Percentiles rank a stretch among this genome's conserved stretches.
Conservation (phyloP, 2,329 filamentous ascomycete species). For the Leptographium procerum region DNA sequence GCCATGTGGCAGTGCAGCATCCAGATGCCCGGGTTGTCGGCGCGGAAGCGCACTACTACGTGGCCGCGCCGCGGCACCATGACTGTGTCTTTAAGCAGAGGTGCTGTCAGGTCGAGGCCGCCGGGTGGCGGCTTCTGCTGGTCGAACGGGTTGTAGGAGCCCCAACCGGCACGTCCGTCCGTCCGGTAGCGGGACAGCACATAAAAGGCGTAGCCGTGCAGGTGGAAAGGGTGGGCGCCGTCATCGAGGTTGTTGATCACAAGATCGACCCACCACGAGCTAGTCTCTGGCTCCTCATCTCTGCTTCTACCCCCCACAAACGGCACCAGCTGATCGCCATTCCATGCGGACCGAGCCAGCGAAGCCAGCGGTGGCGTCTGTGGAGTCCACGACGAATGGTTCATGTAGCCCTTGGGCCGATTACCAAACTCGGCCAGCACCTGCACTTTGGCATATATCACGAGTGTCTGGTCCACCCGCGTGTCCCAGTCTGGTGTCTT, state of each 20-base stretch:
- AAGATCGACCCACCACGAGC: slow-evolving; percentile 37
- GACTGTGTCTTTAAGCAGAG: slow-evolving; percentile 23
- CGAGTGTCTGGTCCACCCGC: not conserved
- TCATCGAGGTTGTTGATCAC: slow-evolving; percentile 40
- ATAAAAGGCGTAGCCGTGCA: slow-evolving; percentile 17
- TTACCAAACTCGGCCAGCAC: slow-evolving; percentile 7
- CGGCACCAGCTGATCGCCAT: not conserved
- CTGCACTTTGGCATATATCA: slow-evolving; percentile 9
- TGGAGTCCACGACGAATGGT: slow-evolving; percentile 11
- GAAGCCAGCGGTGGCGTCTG: slow-evolving; percentile 7
- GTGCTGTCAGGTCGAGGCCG: not conserved
- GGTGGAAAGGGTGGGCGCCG: slow-evolving; percentile 36
- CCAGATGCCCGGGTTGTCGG: slow-evolving; percentile 26
- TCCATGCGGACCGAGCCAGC: slow-evolving; percentile 4
- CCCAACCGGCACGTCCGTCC: slow-evolving; percentile 13
- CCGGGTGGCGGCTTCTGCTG: not conserved
- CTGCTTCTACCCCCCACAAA: not conserved
- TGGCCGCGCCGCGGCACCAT: slow-evolving; percentile 23
- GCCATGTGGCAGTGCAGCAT: slow-evolving; percentile 26
- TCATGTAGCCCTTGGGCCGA: slow-evolving; percentile 11
- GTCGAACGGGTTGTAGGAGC: slow-evolving; percentile 4
- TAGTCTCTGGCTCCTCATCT: too few relatives aligned
- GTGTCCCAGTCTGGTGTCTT: not conserved
- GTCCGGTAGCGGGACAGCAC: slow-evolving; percentile 7
- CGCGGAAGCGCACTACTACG: slow-evolving; percentile 21